A percentile compares a stretch with the other conserved stretches of the same genome.
phyloP scores from a whole-genome alignment of 2,329 filamentous ascomycete species.

The Xylariales sp. region DNA sequence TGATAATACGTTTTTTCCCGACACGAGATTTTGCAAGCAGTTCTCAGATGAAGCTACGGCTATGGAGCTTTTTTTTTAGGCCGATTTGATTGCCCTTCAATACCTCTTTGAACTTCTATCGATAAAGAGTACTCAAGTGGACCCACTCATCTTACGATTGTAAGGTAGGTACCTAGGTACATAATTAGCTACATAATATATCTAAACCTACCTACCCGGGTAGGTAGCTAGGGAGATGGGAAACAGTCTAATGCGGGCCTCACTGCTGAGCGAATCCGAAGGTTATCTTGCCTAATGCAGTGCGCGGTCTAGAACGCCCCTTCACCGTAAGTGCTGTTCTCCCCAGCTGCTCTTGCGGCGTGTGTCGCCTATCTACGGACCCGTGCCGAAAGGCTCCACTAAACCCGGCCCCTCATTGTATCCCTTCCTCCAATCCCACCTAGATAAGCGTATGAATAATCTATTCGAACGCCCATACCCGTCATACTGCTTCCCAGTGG shows the following conservation, averaged over 20 bases:
- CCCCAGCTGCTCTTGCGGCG: not conserved
- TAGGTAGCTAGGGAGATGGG: too few species aligned
- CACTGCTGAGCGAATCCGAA: too few species aligned
- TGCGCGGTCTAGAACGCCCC: not conserved
- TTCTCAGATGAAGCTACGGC: constrained; percentile 8
- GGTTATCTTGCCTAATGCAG: not conserved
- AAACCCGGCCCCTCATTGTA: constrained; percentile 9
- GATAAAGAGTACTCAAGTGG: not conserved
- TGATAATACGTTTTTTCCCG: not conserved
- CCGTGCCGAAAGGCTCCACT: not conserved
- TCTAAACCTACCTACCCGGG: too few species aligned
- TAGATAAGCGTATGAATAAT: constrained; percentile 4
- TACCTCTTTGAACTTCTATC: not conserved
- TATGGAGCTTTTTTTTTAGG: constrained; percentile 17
- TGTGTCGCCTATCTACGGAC: not conserved
- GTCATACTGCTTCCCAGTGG: constrained; percentile 4
- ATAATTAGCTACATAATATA: not conserved
- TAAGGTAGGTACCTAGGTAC: not conserved
- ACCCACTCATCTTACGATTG: not conserved
- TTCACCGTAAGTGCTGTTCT: not conserved
- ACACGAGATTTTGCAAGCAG: not conserved
- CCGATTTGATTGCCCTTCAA: not conserved
- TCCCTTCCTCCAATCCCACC: not conserved
- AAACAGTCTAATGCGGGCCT: too few species aligned
- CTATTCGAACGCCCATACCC: constrained; percentile 11